Conservation (phyloP, 176 grass and related monocot genomes). For the Luzula sylvatica region DNA sequence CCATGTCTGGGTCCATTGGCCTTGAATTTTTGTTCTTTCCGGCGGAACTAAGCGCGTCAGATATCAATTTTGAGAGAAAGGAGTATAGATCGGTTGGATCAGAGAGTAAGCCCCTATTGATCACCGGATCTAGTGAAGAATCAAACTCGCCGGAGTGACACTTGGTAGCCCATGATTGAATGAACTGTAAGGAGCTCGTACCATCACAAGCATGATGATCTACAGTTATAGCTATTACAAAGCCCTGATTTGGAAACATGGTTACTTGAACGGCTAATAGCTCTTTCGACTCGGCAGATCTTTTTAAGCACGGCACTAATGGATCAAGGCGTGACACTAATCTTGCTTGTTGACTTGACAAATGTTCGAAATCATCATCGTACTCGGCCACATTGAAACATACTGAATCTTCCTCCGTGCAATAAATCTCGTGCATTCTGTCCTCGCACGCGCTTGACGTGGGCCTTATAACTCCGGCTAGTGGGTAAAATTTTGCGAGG, state of each 20-base stretch:
- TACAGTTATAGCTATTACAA: not conserved
- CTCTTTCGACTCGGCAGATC: not conserved
- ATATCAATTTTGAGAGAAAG: not conserved
- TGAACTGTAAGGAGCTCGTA: not conserved
- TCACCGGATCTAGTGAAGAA: not conserved
- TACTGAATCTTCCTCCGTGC: constrained; percentile 23
- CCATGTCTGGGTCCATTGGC: not conserved
- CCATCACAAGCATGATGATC: constrained; percentile 15
- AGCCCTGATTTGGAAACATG: not conserved
- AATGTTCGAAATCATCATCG: constrained; percentile 2
- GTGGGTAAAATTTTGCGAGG: constrained; percentile 27
- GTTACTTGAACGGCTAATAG: constrained; percentile 11
- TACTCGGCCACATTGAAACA: constrained; percentile 34
- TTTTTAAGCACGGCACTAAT: not conserved
- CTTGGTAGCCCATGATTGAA: not conserved
- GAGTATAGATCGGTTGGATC: not conserved
- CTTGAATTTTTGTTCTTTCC: not conserved
- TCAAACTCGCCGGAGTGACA: not conserved
- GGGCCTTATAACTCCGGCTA: constrained; percentile 27
- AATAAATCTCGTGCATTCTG: constrained; percentile 27
- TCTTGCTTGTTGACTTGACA: not conserved
- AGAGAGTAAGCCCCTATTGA: constrained; percentile 8
- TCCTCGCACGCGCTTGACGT: not conserved
- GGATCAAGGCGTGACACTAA: not conserved
- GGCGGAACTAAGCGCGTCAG: not conserved